These are phyloP conservation scores for Dorcoceras hygrometricum DNA, from an alignment of 257 asterid genomes.

Conservation along the genomic window DNA sequence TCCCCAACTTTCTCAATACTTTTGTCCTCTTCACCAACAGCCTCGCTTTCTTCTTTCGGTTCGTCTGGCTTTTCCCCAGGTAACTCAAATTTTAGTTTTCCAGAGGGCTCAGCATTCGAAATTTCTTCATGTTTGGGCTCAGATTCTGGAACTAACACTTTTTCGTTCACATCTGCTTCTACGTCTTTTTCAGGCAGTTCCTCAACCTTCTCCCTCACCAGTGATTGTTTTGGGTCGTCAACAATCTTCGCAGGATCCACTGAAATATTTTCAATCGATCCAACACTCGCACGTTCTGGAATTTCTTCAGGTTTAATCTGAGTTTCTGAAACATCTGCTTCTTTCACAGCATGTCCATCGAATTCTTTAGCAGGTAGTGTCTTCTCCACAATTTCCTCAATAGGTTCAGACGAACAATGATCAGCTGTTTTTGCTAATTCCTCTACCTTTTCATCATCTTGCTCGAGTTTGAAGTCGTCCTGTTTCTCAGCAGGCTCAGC, in stretches of 20 bases:
- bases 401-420: not conserved
- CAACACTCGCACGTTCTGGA: too few relatives aligned
- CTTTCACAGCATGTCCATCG: slow-evolving; percentile 27
- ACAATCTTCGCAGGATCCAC: too few relatives aligned
- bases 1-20: not conserved
- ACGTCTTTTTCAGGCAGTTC: slow-evolving; percentile 28
- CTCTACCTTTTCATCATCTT: not conserved
- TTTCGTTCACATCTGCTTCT: too few relatives aligned
- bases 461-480: not conserved
- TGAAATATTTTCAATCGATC: too few relatives aligned
- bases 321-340: not conserved
- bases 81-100: not conserved
- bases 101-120: slow-evolving; percentile 23
- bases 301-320: slow-evolving; percentile 3
- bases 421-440: not conserved
- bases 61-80: slow-evolving; percentile 26
- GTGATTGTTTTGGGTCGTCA: too few relatives aligned
- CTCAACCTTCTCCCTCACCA: slow-evolving; percentile 13
- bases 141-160: slow-evolving; percentile 17
- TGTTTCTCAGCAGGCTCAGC: not conserved
- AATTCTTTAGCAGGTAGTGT: slow-evolving; percentile 20
- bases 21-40: slow-evolving; percentile 11
- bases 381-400: not conserved
- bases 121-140: not conserved
- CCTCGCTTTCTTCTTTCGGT: slow-evolving; percentile 29